These are phyloP conservation scores for Lipomyces yarrowii DNA, from an alignment of 1,139 yeast genomes.

Conservation along the genomic window DNA sequence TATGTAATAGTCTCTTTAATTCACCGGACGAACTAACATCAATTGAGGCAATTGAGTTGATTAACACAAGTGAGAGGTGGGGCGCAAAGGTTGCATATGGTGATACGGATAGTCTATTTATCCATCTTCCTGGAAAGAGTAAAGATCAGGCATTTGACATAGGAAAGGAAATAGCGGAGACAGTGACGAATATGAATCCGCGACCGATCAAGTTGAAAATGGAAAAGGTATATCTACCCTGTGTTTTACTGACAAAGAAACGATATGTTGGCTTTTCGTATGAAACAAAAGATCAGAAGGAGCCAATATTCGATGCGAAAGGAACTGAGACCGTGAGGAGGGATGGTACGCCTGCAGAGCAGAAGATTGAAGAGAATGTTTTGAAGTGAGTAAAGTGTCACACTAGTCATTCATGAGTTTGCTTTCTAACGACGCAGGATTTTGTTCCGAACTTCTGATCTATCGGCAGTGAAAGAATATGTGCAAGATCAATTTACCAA, in stretches of 20 bases:
- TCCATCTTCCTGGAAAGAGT: slow-evolving; percentile 82
- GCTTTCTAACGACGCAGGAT: slow-evolving; percentile 42
- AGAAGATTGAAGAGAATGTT: slow-evolving; percentile 72
- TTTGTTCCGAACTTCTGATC: slow-evolving; percentile 70
- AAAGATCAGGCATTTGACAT: slow-evolving; percentile 73
- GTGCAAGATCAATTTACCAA: slow-evolving; percentile 66
- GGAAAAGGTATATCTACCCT: slow-evolving; percentile 90
- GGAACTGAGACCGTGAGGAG: slow-evolving; percentile 94
- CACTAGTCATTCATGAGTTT: neutral
- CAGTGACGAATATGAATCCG: slow-evolving; percentile 70
- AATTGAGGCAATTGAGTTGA: slow-evolving; percentile 56
- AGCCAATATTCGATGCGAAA: slow-evolving; percentile 85
- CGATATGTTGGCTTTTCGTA: slow-evolving; percentile 86
- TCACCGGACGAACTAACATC: slow-evolving; percentile 35
- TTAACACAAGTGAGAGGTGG: slow-evolving; percentile 63
- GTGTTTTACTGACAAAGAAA: slow-evolving; percentile 80
- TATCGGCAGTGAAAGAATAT: slow-evolving; percentile 68
- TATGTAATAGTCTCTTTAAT: slow-evolving; percentile 34
- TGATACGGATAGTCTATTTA: slow-evolving; percentile 92
- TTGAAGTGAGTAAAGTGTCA: slow-evolving; percentile 39
- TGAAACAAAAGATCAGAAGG: slow-evolving; percentile 57
- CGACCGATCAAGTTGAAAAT: slow-evolving; percentile 81
- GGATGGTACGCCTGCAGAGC: slow-evolving; percentile 90
- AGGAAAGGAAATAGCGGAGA: slow-evolving; percentile 69
- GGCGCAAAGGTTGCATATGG: slow-evolving; percentile 96